Percentiles rank a stretch among this genome's conserved stretches.
Evolutionary conservation across 768 basidiomycete genomes (phyloP).

Genomic region (Amanita thiersii): DNA sequence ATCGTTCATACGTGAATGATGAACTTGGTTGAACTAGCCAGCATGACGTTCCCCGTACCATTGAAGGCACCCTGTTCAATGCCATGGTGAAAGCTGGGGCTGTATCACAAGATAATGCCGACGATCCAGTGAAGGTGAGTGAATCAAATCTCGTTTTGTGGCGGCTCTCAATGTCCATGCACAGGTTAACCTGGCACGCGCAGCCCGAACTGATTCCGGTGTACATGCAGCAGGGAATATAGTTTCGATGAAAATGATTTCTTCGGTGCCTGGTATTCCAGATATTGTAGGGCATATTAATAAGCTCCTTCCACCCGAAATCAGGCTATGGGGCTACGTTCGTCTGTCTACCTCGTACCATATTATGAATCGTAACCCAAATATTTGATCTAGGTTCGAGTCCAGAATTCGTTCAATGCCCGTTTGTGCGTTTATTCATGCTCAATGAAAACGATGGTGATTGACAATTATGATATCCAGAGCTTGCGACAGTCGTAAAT

Average conservation of each 20-base stretch:
- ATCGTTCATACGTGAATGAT: background rate
- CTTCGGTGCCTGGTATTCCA: slow-evolving; percentile 57
- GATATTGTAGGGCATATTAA: slow-evolving; percentile 74
- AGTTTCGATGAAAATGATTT: slow-evolving; percentile 87
- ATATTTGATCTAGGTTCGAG: slow-evolving; percentile 38
- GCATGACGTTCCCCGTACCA: slow-evolving; percentile 60
- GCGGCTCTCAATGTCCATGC: background rate
- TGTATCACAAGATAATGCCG: slow-evolving; percentile 90
- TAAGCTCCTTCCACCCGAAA: slow-evolving; percentile 80
- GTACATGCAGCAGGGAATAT: slow-evolving; percentile 96
- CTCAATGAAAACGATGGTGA: slow-evolving; percentile 1
- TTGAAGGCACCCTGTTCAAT: slow-evolving; percentile 85
- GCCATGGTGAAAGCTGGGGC: slow-evolving; percentile 87
- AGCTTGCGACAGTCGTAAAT: slow-evolving; percentile 90
- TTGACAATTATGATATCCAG: slow-evolving; percentile 29
- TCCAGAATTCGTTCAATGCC: slow-evolving; percentile 79
- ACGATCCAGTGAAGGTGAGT: slow-evolving; percentile 80
- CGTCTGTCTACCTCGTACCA: slow-evolving; percentile 20
- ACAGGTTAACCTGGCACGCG: slow-evolving; percentile 77
- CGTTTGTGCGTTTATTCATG: slow-evolving; percentile 40
- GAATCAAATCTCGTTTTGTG: background rate
- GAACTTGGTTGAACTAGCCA: slow-evolving; percentile 41
- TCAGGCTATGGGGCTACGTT: slow-evolving; percentile 88
- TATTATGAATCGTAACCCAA: background rate
- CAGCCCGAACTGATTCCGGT: slow-evolving; percentile 94